Evolutionary conservation across 371 early-diverging fungal species (phyloP).

Genomic region (Rhizopus delemar): DNA sequence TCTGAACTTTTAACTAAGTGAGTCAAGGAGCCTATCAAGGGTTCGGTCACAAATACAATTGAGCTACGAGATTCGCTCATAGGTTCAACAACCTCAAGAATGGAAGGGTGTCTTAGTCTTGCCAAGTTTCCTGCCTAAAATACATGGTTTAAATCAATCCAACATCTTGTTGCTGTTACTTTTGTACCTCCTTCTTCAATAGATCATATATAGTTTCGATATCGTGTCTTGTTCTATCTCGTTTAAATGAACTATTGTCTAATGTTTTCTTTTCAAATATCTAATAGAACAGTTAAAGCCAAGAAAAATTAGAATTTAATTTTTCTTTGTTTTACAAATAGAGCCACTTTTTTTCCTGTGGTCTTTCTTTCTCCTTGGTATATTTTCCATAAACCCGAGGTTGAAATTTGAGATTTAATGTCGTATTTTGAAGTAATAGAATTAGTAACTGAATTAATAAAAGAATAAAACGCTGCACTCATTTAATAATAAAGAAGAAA

Average conservation of each 20-base stretch:
- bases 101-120: slow-evolving; percentile 81
- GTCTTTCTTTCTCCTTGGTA: slow-evolving; percentile 62
- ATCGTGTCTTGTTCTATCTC: slow-evolving; percentile 49
- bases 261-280: slow-evolving; percentile 75
- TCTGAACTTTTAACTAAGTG: slow-evolving; percentile 65
- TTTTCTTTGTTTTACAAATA: slow-evolving; percentile 54
- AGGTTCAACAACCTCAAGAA: slow-evolving; percentile 83
- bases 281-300: slow-evolving; percentile 35
- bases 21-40: slow-evolving; percentile 65
- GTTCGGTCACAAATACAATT: slow-evolving; percentile 83
- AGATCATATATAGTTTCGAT: slow-evolving; percentile 61
- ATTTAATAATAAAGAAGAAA: slow-evolving; percentile 12
- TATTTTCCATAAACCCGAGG: slow-evolving; percentile 69
- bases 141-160: background rate
- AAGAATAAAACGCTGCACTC: slow-evolving; percentile 56
- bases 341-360: slow-evolving; percentile 60
- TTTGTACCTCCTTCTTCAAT: slow-evolving; percentile 63
- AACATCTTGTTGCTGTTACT: too few relatives aligned
- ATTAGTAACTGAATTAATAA: slow-evolving; percentile 52
- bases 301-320: background rate
- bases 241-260: slow-evolving; percentile 51
- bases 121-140: slow-evolving; percentile 70
- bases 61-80: slow-evolving; percentile 73
- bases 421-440: slow-evolving; percentile 51
- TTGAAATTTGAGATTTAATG: slow-evolving; percentile 57